Evolutionary conservation across 352 stramenopile genomes (phyloP).

Genomic region (Phytophthora cryptogea): DNA sequence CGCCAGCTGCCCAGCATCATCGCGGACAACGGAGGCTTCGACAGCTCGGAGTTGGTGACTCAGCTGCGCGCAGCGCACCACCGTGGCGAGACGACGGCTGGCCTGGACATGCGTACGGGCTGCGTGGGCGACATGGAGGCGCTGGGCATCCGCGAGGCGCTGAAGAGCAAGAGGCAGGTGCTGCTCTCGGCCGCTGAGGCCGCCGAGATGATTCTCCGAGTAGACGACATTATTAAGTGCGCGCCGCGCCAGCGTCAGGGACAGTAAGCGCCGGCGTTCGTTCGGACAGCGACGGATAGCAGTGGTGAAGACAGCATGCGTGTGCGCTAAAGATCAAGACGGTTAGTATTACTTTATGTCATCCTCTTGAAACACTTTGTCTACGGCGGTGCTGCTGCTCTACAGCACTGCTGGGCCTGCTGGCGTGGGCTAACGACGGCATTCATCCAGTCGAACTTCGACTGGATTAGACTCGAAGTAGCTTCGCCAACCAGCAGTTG

Average conservation of each 20-base stretch:
- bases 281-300: conserved; percentile 18
- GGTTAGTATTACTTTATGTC: conserved; percentile 25
- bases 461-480: too few species aligned
- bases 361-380: not conserved
- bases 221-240: conserved; percentile 99
- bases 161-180: conserved; percentile 97
- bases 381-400: too few species aligned
- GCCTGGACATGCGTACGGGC: conserved; percentile 97
- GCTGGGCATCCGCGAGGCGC: conserved; percentile 97
- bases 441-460: not conserved
- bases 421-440: too few species aligned
- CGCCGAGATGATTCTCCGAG: conserved; percentile 99
- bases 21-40: conserved; percentile 98
- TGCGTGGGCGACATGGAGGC: conserved; percentile 96
- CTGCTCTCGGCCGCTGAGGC: conserved; percentile 98
- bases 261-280: conserved; percentile 37
- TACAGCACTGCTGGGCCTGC: too few species aligned
- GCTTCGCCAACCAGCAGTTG: too few species aligned
- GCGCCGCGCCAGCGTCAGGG: conserved; percentile 83
- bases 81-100: conserved; percentile 90
- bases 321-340: conserved; percentile 35
- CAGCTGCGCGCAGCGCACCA: conserved; percentile 95
- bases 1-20: conserved; percentile 98
- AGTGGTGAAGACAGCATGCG: conserved; percentile 12
- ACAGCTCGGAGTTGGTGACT: conserved; percentile 98